Base-by-base conservation (phyloP, 371 early-diverging fungal genomes). In the Batkoa obscura region DNA sequence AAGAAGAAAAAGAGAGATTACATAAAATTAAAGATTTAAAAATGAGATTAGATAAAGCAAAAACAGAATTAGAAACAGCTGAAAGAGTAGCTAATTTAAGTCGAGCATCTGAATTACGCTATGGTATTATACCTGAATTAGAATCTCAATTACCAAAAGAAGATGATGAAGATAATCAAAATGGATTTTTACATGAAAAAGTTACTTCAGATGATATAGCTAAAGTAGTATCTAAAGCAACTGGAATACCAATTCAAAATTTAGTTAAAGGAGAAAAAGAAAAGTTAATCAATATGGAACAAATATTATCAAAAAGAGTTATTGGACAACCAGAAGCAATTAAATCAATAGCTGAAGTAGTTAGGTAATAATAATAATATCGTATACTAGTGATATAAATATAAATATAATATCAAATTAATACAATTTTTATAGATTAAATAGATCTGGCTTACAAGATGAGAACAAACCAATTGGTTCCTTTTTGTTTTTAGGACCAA, bases 401-500 rank as follows among this genome's bases (percentile, higher is more conserved):
- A 32, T 13, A 15, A 49, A 8, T 8, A 9, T 9, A 15, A 32
- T 49, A 13, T n/a, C n/a, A 30, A 49, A 30, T 49, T 32, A 49
- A 3, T 12, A 6, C 10, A 9, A n/a, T 15, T 15, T 8, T 4
- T 68, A 71, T 45, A 68, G 73, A 34, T 69, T 85, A 37, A 79
- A 80, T 56, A 78, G 88, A 36, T 86, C 91, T 8, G 92, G 92
- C 10, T 74, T 94, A 50, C 81, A 81, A 51, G 73, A 77, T 59
- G 77, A 81, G 34, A 75, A 77, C 34, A 76, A 84, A 42, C 94
- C 95, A 0, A 75, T 90, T 59, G 95, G 88, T 1, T 82, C 86
- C 12, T 92, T 94, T 63, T 70, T 94, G 67, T 91, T 94, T 74
- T 69, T 91, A 17, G 95, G 94, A 37, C 90, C 91, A 17, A 91